These are phyloP conservation scores for Piedraia hortae DNA, from an alignment of 2,329 filamentous ascomycete genomes.

Conservation along the genomic window DNA sequence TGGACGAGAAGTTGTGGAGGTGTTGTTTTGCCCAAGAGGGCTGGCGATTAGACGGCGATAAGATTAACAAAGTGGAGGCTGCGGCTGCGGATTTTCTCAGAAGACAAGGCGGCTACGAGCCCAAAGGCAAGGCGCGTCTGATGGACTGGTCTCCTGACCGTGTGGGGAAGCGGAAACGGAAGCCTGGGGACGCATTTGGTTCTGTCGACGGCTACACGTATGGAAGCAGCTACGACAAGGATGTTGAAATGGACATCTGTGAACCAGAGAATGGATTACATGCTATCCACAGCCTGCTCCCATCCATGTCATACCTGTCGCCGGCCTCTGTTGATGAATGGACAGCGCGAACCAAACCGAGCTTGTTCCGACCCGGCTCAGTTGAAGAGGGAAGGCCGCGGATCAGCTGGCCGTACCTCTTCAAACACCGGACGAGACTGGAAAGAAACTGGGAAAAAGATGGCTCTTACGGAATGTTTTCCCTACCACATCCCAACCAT, in stretches of 20 bases:
- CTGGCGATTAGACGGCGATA: conserved; percentile 25
- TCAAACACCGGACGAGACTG: conserved; percentile 57
- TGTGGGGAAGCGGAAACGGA: conserved; percentile 8
- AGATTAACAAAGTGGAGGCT: conserved; percentile 6
- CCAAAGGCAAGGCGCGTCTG: conserved; percentile 18
- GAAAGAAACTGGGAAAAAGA: conserved; percentile 82
- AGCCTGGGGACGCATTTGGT: conserved; percentile 11
- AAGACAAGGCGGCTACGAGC: conserved; percentile 16
- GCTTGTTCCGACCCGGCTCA: conserved; percentile 1
- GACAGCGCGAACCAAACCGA: neutral
- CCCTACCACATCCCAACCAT: conserved; percentile 60
- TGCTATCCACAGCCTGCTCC: neutral
- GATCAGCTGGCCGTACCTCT: conserved; percentile 81
- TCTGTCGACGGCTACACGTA: conserved; percentile 5
- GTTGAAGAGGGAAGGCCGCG: conserved; percentile 18
- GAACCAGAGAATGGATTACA: no score
- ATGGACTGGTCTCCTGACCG: conserved; percentile 17
- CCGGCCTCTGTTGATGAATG: conserved; percentile 1
- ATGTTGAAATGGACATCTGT: neutral
- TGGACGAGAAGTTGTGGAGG: conserved; percentile 72
- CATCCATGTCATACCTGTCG: neutral
- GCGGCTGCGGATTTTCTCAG: conserved; percentile 4
- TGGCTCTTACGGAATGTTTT: conserved; percentile 49
- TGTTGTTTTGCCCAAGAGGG: conserved; percentile 60
- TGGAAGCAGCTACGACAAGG: conserved; percentile 1